A percentile compares a stretch with the other conserved stretches of the same genome.
phyloP scores from a whole-genome alignment of 352 stramenopile genomes.

The Pythium oligandrum region DNA sequence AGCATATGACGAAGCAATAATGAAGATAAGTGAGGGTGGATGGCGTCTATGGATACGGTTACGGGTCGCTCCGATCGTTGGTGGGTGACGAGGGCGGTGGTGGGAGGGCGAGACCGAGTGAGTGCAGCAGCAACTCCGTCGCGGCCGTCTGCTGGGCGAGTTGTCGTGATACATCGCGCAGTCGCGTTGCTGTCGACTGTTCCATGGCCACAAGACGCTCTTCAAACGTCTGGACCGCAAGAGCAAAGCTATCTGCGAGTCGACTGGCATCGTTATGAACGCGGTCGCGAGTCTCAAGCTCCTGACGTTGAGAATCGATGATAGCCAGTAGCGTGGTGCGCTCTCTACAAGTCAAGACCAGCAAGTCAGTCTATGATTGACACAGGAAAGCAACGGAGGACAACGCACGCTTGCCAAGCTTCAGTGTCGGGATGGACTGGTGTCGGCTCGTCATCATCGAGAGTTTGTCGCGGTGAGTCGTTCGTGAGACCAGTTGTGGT shows the following conservation, averaged over 20 bases:
- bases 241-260: slow-evolving; percentile 51
- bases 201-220: slow-evolving; percentile 49
- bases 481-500: no score
- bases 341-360: slow-evolving; percentile 26
- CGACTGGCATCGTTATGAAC: slow-evolving; percentile 47
- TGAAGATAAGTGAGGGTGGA: not conserved
- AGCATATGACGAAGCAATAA: not conserved
- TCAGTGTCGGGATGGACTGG: no score
- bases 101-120: slow-evolving; percentile 29
- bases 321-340: slow-evolving; percentile 45
- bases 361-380: not conserved
- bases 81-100: not conserved
- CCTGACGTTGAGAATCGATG: slow-evolving; percentile 55
- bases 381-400: not conserved
- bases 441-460: no score
- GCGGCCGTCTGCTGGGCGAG: slow-evolving; percentile 34
- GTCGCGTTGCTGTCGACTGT: slow-evolving; percentile 29
- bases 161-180: slow-evolving; percentile 38
- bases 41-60: not conserved
- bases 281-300: slow-evolving; percentile 47
- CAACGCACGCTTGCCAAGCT: slow-evolving; percentile 9
- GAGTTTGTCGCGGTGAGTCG: no score
- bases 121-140: slow-evolving; percentile 49
- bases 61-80: not conserved
- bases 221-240: slow-evolving; percentile 49